Evolutionary conservation across 2,329 filamentous ascomycete species (phyloP).

Genomic region (Botryosphaeria dothidea): DNA sequence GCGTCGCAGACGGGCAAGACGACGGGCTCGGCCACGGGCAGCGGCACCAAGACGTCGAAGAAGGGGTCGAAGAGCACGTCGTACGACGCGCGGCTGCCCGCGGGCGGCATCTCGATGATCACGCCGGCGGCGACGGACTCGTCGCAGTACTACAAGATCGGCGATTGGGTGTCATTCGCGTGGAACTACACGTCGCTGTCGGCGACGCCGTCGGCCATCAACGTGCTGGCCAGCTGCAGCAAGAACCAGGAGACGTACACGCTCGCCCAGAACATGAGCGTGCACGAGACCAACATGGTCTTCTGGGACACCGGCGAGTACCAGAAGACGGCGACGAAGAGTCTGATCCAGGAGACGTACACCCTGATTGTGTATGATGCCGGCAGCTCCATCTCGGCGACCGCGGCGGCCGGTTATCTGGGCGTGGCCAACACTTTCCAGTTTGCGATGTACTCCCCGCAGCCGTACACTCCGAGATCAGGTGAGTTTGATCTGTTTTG

Average conservation of each 20-base stretch:
- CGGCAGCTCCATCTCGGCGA: conserved; percentile 52
- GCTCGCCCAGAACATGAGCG: conserved; percentile 59
- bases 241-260: conserved; percentile 63
- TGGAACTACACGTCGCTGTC: conserved; percentile 70
- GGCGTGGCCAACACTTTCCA: conserved; percentile 51
- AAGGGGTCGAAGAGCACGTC: conserved; percentile 24
- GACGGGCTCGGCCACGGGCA: conserved; percentile 10
- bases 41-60: conserved; percentile 11
- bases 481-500: conserved; percentile 42
- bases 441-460: conserved; percentile 65
- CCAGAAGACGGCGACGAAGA: conserved; percentile 37
- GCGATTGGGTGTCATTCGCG: conserved; percentile 61
- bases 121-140: conserved; percentile 54
- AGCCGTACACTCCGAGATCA: conserved; percentile 51
- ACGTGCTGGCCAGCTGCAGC: conserved; percentile 63
- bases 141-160: conserved; percentile 64
- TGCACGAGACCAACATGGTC: conserved; percentile 53
- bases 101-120: conserved; percentile 64
- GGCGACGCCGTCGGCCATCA: conserved; percentile 59
- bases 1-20: not conserved
- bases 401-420: conserved; percentile 57
- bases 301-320: conserved; percentile 63
- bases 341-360: conserved; percentile 60
- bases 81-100: conserved; percentile 55
- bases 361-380: conserved; percentile 65